Percentiles rank a stretch among this genome's conserved stretches.
phyloP scores from a whole-genome alignment of 441 rosid genomes.

The Jatropha multifida region DNA sequence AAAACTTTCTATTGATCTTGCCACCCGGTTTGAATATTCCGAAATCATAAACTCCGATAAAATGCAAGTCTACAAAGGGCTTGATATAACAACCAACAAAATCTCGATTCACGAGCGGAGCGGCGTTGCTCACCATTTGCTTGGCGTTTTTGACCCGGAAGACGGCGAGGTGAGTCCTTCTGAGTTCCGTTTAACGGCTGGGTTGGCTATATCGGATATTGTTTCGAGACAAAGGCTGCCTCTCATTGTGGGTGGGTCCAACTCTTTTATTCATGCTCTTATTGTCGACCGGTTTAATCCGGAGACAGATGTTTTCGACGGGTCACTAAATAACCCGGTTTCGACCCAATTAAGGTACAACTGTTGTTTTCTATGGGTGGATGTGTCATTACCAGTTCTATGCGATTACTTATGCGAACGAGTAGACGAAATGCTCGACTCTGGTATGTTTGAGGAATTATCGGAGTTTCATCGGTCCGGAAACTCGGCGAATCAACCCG shows the following conservation, averaged over 20 bases:
- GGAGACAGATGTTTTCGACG: conserved; percentile 42
- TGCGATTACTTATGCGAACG: conserved; percentile 52
- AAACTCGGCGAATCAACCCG: conserved; percentile 34
- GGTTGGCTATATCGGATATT: conserved; percentile 39
- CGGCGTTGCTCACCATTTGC: conserved; percentile 69
- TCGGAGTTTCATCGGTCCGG: conserved; percentile 37
- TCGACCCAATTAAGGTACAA: conserved; percentile 52
- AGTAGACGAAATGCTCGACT: conserved; percentile 86
- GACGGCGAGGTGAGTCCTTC: conserved; percentile 48
- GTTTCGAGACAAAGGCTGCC: conserved; percentile 48
- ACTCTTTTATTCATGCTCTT: conserved; percentile 72
- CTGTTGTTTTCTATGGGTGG: conserved; percentile 85
- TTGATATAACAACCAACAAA: conserved; percentile 84
- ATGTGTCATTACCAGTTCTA: conserved; percentile 55
- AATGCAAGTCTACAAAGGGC: conserved; percentile 73
- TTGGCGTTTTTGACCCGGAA: conserved; percentile 48
- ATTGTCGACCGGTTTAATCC: conserved; percentile 57
- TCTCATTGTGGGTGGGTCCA: conserved; percentile 83
- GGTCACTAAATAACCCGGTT: conserved; percentile 25
- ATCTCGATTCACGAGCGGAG: conserved; percentile 51
- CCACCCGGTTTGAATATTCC: conserved; percentile 36
- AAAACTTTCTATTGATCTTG: conserved; percentile 71
- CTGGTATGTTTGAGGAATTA: conserved; percentile 81
- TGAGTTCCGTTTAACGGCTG: conserved; percentile 54
- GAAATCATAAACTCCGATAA: conserved; percentile 87